phyloP scores from a whole-genome alignment of 306 rosid genomes.

The Castanopsis chinensis region DNA sequence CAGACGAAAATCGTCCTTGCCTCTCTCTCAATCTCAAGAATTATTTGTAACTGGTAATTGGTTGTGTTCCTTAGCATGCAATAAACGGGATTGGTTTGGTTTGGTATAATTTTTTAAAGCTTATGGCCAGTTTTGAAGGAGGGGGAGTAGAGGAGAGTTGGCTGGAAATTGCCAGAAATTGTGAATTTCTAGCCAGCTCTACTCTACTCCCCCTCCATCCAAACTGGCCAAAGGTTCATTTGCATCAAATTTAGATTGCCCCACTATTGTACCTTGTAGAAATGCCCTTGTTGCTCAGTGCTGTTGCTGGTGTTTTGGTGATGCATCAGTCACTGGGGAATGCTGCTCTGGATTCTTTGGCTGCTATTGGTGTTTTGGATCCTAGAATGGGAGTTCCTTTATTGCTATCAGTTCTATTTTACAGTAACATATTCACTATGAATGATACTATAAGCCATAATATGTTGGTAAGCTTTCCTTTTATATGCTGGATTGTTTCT shows the following conservation, averaged over 20 bases:
- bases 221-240: not conserved
- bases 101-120: conserved; percentile 22
- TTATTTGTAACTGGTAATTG: conserved; percentile 61
- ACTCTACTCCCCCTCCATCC: too few relatives aligned
- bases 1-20: conserved; percentile 55
- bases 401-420: conserved; percentile 73
- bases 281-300: conserved; percentile 61
- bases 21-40: conserved; percentile 59
- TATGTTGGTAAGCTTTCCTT: conserved; percentile 65
- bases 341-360: conserved; percentile 62
- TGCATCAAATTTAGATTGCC: conserved; percentile 22
- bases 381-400: conserved; percentile 80
- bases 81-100: conserved; percentile 14
- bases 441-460: conserved; percentile 47
- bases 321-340: conserved; percentile 62
- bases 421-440: conserved; percentile 66
- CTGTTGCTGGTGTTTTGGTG: conserved; percentile 66
- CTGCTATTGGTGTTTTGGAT: conserved; percentile 72
- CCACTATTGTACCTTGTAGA: conserved; percentile 44
- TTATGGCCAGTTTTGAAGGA: too few relatives aligned
- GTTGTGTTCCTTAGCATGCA: conserved; percentile 9
- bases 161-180: too few relatives aligned
- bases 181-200: too few relatives aligned
- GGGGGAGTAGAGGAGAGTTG: too few relatives aligned
- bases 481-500: conserved; percentile 7